Percentiles rank a stretch among this genome's conserved stretches.
phyloP scores from a whole-genome alignment of 129 eudicot genomes.

The Pulicaria dysenterica region DNA sequence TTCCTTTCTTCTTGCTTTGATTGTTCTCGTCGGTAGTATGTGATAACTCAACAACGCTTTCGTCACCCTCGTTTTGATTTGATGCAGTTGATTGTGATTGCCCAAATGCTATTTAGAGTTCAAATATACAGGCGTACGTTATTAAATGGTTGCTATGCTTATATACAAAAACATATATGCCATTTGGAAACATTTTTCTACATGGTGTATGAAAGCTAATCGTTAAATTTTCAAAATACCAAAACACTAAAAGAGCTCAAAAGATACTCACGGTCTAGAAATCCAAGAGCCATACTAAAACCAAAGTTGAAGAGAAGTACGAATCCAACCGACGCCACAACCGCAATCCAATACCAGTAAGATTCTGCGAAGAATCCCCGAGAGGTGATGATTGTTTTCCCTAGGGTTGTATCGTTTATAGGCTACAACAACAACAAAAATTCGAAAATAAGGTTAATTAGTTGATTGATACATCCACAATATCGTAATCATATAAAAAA shows the following conservation, averaged over 20 bases:
- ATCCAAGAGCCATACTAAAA: conserved; percentile 38
- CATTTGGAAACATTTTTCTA: neutral
- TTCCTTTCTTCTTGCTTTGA: conserved; percentile 40
- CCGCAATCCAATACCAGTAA: conserved; percentile 73
- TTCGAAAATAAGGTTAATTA: neutral
- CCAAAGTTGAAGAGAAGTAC: conserved; percentile 44
- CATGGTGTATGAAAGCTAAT: neutral
- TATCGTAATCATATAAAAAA: neutral
- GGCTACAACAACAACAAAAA: neutral
- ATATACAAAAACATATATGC: neutral
- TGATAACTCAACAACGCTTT: conserved; percentile 24
- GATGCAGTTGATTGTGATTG: conserved; percentile 48
- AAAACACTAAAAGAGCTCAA: neutral
- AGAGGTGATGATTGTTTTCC: conserved; percentile 35
- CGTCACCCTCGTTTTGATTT: conserved; percentile 25
- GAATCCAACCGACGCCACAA: conserved; percentile 52
- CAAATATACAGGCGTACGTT: neutral
- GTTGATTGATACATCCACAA: neutral
- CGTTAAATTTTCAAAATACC: neutral
- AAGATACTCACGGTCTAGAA: conserved; percentile 53
- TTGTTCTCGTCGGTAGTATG: neutral
- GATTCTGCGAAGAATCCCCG: conserved; percentile 58
- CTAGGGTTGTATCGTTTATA: conserved; percentile 17
- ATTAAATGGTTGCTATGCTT: neutral
- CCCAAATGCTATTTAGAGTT: conserved; percentile 45